Evolutionary conservation across 2,329 filamentous ascomycete genomes (phyloP).

Genomic region (Allantophomopsis cytisporea): DNA sequence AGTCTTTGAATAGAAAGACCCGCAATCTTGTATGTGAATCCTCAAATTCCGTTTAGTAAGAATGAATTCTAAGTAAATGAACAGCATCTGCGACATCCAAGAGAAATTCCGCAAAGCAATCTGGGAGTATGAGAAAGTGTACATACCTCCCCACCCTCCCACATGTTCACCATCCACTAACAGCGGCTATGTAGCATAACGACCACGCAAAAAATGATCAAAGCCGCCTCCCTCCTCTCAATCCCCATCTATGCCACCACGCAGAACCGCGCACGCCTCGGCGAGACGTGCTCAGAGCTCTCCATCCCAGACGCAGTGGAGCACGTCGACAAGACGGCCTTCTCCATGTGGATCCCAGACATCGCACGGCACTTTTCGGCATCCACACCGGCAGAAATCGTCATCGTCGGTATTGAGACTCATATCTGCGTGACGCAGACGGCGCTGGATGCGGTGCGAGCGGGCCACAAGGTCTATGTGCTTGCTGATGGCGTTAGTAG

Average conservation of each 20-base stretch:
- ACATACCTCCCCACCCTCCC: conserved; percentile 13
- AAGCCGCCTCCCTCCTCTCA: conserved; percentile 46
- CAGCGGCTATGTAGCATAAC: conserved; percentile 32
- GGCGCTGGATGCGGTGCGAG: conserved; percentile 61
- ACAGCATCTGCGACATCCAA: conserved; percentile 84
- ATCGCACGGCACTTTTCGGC: conserved; percentile 31
- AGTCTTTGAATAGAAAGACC: conserved; percentile 6
- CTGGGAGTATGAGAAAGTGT: conserved; percentile 75
- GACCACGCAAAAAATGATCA: conserved; percentile 56
- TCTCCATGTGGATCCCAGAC: conserved; percentile 73
- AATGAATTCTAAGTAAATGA: background rate
- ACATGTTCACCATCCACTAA: background rate
- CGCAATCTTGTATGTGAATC: conserved; percentile 8
- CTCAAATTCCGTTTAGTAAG: background rate
- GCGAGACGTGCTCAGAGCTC: conserved; percentile 61
- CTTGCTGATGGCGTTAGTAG: conserved; percentile 83
- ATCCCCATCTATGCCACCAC: conserved; percentile 81
- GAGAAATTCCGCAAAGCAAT: conserved; percentile 83
- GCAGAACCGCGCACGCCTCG: conserved; percentile 67
- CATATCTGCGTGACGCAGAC: conserved; percentile 96
- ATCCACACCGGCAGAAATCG: conserved; percentile 37
- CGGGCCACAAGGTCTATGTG: conserved; percentile 73
- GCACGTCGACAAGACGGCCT: conserved; percentile 74
- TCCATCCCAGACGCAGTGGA: conserved; percentile 21
- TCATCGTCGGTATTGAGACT: conserved; percentile 81